Evolutionary conservation across 2,329 filamentous ascomycete species (phyloP).

Genomic region (Fusarium coffeatum): DNA sequence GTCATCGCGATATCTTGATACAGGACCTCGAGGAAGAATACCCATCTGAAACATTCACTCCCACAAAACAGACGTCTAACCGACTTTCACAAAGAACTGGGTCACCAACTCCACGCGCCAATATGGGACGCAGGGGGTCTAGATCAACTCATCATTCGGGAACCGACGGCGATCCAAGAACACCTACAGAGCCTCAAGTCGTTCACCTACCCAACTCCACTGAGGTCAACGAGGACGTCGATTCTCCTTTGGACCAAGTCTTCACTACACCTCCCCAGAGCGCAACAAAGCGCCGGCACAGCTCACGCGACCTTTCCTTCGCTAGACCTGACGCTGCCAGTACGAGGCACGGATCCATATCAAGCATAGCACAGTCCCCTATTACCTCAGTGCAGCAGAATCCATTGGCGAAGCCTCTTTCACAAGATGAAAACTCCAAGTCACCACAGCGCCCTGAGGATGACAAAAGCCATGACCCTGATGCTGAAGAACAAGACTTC

Average conservation of each 20-base stretch:
- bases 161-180: constrained; percentile 45
- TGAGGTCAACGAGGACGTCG: constrained; percentile 35
- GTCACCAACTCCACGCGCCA: constrained; percentile 45
- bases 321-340: constrained; percentile 39
- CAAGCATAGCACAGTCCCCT: constrained; percentile 48
- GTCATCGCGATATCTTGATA: constrained; percentile 87
- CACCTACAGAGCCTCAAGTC: constrained; percentile 43
- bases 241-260: constrained; percentile 46
- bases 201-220: constrained; percentile 34
- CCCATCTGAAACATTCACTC: constrained; percentile 39
- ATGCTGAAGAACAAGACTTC: constrained; percentile 75
- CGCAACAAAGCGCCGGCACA: constrained; percentile 44
- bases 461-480: constrained; percentile 60
- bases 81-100: constrained; percentile 40
- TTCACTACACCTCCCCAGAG: constrained; percentile 50
- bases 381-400: constrained; percentile 42
- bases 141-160: constrained; percentile 43
- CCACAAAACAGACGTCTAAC: constrained; percentile 45
- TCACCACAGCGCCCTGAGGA: constrained; percentile 35
- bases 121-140: constrained; percentile 45
- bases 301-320: constrained; percentile 43
- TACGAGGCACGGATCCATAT: constrained; percentile 49
- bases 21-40: constrained; percentile 86
- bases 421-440: constrained; percentile 38
- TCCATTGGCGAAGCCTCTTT: constrained; percentile 32